Conservation (phyloP, 805 yeast genomes). For the Helenozyma baotianmanensis region DNA sequence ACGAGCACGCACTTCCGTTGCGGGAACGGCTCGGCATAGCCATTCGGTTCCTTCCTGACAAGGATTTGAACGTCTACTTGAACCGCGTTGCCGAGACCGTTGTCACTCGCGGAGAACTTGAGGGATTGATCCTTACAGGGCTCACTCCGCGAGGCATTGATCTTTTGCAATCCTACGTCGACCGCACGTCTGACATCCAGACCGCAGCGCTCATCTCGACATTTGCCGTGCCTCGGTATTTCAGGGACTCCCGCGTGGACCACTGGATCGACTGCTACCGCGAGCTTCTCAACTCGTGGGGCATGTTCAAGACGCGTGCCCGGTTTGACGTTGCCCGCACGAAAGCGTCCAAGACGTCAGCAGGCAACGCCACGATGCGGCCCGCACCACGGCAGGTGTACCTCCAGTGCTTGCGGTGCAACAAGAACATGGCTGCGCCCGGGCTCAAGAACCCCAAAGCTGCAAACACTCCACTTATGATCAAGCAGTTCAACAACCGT, state of each 20-base stretch:
- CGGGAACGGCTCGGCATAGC: constrained; percentile 91
- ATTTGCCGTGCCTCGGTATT: constrained; percentile 80
- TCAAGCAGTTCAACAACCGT: constrained; percentile 34
- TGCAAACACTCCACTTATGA: constrained; percentile 12
- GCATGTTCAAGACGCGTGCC: constrained; percentile 38
- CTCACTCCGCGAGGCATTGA: constrained; percentile 80
- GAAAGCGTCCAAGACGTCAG: constrained; percentile 50
- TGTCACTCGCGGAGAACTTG: constrained; percentile 75
- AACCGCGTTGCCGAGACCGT: constrained; percentile 67
- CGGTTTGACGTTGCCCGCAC: constrained; percentile 78
- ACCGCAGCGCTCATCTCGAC: constrained; percentile 81
- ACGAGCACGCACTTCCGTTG: constrained; percentile 82
- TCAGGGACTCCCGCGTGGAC: constrained; percentile 65
- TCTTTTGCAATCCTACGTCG: constrained; percentile 79
- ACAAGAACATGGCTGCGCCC: constrained; percentile 55
- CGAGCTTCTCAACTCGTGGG: constrained; percentile 16
- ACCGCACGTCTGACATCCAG: constrained; percentile 85
- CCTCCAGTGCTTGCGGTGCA: constrained; percentile 79
- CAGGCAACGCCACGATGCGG: constrained; percentile 44
- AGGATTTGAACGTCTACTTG: constrained; percentile 69
- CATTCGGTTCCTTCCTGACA: constrained; percentile 74
- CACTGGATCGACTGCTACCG: constrained; percentile 59
- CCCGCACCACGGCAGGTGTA: constrained; percentile 69
- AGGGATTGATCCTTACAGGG: constrained; percentile 90
- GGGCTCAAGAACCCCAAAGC: constrained; percentile 16